These are phyloP conservation scores for Tribonema minus DNA, from an alignment of 108 stramenopile species.

Conservation along the genomic window DNA sequence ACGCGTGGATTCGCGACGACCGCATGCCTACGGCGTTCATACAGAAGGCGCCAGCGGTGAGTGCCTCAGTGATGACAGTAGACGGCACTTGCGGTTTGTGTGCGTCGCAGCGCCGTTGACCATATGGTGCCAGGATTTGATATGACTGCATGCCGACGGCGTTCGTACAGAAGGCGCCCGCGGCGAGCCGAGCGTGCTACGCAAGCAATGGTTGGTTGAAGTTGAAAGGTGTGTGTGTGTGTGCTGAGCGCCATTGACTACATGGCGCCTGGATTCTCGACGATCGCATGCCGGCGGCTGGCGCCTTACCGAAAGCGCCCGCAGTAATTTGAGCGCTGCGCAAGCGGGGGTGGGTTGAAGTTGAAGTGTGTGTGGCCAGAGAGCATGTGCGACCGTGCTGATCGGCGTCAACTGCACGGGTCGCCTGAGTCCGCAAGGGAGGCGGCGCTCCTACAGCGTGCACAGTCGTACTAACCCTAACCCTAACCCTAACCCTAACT, in stretches of 20 bases:
- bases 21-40: constrained; percentile 63
- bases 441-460: no score
- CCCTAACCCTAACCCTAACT: no score
- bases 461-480: no score
- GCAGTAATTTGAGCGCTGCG: no score
- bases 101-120: constrained; percentile 20
- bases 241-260: constrained; percentile 4
- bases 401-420: no score
- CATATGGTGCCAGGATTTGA: constrained; percentile 62
- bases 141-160: constrained; percentile 67
- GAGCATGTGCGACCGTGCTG: no score
- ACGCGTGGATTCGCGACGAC: constrained; percentile 74
- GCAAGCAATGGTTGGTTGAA: constrained; percentile 39
- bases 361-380: no score
- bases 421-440: no score
- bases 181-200: no score
- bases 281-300: constrained; percentile 63
- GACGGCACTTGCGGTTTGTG: constrained; percentile 47
- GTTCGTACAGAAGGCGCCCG: constrained; percentile 54
- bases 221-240: constrained; percentile 51
- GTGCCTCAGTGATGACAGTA: no score
- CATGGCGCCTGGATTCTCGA: constrained; percentile 68
- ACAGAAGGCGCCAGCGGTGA: constrained; percentile 38
- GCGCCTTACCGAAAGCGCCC: no score
- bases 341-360: no score